A percentile compares a stretch with the other conserved stretches of the same genome.
phyloP scores from a whole-genome alignment of 129 eudicot species.

The Sambucus nigra region DNA sequence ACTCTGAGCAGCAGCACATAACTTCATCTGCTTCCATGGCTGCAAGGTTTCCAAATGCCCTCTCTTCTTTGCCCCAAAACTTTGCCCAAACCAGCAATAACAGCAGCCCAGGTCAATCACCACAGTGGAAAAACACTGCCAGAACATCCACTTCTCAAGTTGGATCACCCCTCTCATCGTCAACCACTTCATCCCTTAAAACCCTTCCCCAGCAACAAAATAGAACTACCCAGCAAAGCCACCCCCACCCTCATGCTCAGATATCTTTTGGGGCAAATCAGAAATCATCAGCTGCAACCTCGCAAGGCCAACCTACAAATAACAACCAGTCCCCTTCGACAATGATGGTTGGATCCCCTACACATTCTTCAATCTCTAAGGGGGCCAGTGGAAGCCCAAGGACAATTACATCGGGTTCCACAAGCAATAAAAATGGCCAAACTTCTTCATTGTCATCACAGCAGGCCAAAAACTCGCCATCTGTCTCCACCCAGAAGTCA shows the following conservation, averaged over 20 bases:
- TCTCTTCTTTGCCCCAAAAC: slow-evolving; percentile 48
- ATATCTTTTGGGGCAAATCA: slow-evolving; percentile 65
- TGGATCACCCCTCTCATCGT: slow-evolving; percentile 34
- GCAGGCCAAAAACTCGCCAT: slow-evolving; percentile 35
- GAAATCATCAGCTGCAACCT: slow-evolving; percentile 26
- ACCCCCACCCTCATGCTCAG: slow-evolving; percentile 28
- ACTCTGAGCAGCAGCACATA: slow-evolving; percentile 47
- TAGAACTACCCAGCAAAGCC: slow-evolving; percentile 61
- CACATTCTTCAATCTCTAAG: slow-evolving; percentile 71
- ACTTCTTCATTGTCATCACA: slow-evolving; percentile 52
- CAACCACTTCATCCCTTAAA: slow-evolving; percentile 45
- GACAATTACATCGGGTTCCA: slow-evolving; percentile 40
- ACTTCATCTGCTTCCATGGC: slow-evolving; percentile 43
- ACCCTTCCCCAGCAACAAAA: slow-evolving; percentile 50
- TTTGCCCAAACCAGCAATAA: slow-evolving; percentile 42
- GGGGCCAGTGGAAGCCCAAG: slow-evolving; percentile 83
- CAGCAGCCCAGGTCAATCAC: slow-evolving; percentile 52
- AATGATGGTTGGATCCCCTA: slow-evolving; percentile 76
- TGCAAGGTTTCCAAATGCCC: slow-evolving; percentile 47
- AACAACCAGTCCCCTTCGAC: slow-evolving; percentile 50
- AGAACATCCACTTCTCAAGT: slow-evolving; percentile 55
- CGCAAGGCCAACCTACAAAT: slow-evolving; percentile 44
- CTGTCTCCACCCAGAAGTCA: slow-evolving; percentile 42
- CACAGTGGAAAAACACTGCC: slow-evolving; percentile 71
- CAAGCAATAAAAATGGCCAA: slow-evolving; percentile 42